A percentile compares a stretch with the other conserved stretches of the same genome.
Conservation (phyloP, 2,329 filamentous ascomycete species). For the Phaeosphaeriaceae sp. region DNA sequence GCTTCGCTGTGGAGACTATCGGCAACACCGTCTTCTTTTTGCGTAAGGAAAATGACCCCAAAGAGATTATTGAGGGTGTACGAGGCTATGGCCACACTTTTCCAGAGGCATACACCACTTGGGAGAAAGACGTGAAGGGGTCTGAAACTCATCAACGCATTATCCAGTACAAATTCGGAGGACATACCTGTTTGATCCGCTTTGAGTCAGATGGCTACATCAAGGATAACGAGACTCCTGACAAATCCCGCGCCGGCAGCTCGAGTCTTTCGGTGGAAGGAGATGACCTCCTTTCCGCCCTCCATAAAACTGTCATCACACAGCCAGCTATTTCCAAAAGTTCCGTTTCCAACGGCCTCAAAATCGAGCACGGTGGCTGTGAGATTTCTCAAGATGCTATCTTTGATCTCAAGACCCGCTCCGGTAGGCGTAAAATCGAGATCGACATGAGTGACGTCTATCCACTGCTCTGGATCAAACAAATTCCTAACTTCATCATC, state of each 20-base stretch:
- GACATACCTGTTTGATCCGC: conserved; percentile 59
- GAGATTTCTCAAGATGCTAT: conserved; percentile 52
- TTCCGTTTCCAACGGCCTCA: conserved; percentile 12
- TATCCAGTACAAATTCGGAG: conserved; percentile 64
- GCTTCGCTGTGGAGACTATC: conserved; percentile 64
- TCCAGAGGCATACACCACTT: conserved; percentile 69
- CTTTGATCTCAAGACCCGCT: conserved; percentile 62
- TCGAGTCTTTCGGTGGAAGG: not conserved
- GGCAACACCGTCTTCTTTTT: conserved; percentile 67
- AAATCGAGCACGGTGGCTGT: conserved; percentile 26
- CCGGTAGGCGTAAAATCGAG: conserved; percentile 34
- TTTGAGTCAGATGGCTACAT: conserved; percentile 67
- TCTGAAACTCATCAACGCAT: conserved; percentile 69
- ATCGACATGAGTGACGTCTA: conserved; percentile 52
- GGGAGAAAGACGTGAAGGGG: conserved; percentile 60
- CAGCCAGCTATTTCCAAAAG: not conserved
- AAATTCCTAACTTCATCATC: conserved; percentile 59
- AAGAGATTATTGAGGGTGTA: conserved; percentile 62
- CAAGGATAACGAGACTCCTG: not conserved
- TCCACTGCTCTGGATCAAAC: conserved; percentile 58
- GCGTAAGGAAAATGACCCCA: conserved; percentile 66
- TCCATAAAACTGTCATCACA: conserved; percentile 16
- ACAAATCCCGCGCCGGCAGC: not conserved
- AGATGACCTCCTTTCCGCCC: conserved; percentile 17
- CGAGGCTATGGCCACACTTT: conserved; percentile 70